These are phyloP conservation scores for Sclerotinia nivalis DNA, from an alignment of 2,329 filamentous ascomycete genomes.

Conservation along the genomic window DNA sequence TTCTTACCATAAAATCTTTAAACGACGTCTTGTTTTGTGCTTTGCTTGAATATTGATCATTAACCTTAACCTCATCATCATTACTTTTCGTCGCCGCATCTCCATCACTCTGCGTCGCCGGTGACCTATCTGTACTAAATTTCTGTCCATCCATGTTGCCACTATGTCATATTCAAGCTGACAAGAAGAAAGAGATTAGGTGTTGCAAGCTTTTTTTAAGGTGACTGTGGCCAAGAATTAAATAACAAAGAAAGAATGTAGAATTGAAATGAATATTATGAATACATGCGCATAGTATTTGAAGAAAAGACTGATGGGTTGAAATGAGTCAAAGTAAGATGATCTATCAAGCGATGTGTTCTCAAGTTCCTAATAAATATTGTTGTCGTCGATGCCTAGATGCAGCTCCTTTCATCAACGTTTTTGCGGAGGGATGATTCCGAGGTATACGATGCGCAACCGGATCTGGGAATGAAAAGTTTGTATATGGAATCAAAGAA, in stretches of 20 bases:
- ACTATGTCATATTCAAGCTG: not conserved
- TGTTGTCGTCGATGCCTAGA: not conserved
- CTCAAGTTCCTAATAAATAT: not conserved
- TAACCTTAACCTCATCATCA: not conserved
- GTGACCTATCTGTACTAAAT: not conserved
- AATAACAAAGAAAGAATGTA: constrained; percentile 12
- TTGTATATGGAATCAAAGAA: too few relatives aligned
- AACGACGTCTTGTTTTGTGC: constrained; percentile 33
- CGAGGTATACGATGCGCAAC: too few relatives aligned
- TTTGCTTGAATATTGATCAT: constrained; percentile 33
- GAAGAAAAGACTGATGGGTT: not conserved
- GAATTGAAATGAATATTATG: not conserved
- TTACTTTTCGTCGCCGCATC: constrained; percentile 4
- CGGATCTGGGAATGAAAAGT: too few relatives aligned
- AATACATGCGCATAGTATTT: not conserved
- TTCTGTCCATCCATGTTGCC: constrained; percentile 6
- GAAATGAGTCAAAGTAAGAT: not conserved
- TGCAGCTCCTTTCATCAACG: not conserved
- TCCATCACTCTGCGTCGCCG: constrained; percentile 2
- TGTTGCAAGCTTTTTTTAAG: not conserved
- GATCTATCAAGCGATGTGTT: not conserved
- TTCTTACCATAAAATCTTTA: constrained; percentile 32
- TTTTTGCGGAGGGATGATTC: too few relatives aligned
- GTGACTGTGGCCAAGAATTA: not conserved
- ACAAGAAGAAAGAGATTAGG: not conserved